These are phyloP conservation scores for Cryptosporidium sp. DNA, from an alignment of 169 alveolate genomes.

Conservation along the genomic window DNA sequence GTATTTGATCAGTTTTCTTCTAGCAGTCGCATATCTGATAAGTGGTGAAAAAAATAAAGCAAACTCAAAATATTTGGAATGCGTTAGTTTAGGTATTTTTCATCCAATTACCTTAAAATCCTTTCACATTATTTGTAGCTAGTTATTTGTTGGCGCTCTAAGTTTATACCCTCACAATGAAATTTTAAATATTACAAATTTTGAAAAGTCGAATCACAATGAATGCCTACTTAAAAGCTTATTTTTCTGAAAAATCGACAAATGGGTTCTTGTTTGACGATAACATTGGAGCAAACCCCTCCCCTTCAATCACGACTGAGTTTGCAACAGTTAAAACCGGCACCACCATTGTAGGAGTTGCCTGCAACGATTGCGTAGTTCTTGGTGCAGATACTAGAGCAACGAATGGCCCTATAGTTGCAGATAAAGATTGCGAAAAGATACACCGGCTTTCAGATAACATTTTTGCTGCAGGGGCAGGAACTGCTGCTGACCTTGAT, in stretches of 20 bases:
- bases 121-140: constrained; percentile 36
- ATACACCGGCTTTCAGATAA: constrained; percentile 95
- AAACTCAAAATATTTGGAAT: constrained; percentile 14
- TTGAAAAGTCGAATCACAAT: background rate
- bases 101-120: constrained; percentile 12
- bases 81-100: background rate
- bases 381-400: constrained; percentile 99
- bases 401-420: constrained; percentile 97
- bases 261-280: constrained; percentile 54
- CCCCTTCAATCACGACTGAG: background rate
- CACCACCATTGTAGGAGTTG: constrained; percentile 98
- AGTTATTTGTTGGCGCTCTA: constrained; percentile 22
- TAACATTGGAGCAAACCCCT: background rate
- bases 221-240: constrained; percentile 32
- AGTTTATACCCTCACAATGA: constrained; percentile 40
- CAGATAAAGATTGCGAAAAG: constrained; percentile 96
- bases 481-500: constrained; percentile 98
- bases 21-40: constrained; percentile 32
- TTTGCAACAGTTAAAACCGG: constrained; percentile 88
- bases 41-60: constrained; percentile 31
- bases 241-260: constrained; percentile 25
- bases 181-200: background rate
- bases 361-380: constrained; percentile 94
- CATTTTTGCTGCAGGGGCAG: constrained; percentile 98
- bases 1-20: background rate